Evolutionary conservation across 2,329 filamentous ascomycete genomes (phyloP).

Genomic region (Alternaria angustiovoidea): DNA sequence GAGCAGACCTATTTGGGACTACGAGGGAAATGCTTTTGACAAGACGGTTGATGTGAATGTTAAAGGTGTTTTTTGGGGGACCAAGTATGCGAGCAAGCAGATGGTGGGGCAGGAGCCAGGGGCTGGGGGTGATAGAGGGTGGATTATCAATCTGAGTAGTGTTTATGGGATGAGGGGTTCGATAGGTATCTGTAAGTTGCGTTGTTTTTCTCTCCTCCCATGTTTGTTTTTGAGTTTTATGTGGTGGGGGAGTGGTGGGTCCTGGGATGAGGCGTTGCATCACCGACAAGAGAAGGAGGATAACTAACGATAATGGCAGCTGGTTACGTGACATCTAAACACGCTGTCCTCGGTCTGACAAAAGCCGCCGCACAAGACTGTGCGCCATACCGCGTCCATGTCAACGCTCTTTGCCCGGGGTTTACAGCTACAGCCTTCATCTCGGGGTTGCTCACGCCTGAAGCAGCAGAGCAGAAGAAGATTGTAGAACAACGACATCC

Average conservation of each 20-base stretch:
- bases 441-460: slow-evolving; percentile 21
- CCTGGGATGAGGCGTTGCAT: not conserved
- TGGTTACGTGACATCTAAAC: slow-evolving; percentile 59
- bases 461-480: slow-evolving; percentile 10
- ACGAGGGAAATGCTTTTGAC: slow-evolving; percentile 58
- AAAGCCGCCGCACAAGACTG: slow-evolving; percentile 60
- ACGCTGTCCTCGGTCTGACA: slow-evolving; percentile 61
- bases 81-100: slow-evolving; percentile 58
- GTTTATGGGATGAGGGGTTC: slow-evolving; percentile 58
- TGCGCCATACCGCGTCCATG: slow-evolving; percentile 58
- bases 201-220: no score
- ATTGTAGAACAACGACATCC: slow-evolving; percentile 35
- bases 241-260: no score
- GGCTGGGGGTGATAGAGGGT: slow-evolving; percentile 52
- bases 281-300: not conserved
- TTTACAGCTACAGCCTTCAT: slow-evolving; percentile 48
- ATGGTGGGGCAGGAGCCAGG: slow-evolving; percentile 60
- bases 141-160: slow-evolving; percentile 64
- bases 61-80: slow-evolving; percentile 53
- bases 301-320: slow-evolving; percentile 4
- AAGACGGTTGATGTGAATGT: slow-evolving; percentile 49
- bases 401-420: slow-evolving; percentile 64
- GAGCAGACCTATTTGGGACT: slow-evolving; percentile 56
- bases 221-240: not conserved
- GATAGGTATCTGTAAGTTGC: slow-evolving; percentile 32